Percentiles rank a stretch among this genome's conserved stretches.
Conservation (phyloP, 176 grass and related monocot genomes). For the Pharus latifolius region DNA sequence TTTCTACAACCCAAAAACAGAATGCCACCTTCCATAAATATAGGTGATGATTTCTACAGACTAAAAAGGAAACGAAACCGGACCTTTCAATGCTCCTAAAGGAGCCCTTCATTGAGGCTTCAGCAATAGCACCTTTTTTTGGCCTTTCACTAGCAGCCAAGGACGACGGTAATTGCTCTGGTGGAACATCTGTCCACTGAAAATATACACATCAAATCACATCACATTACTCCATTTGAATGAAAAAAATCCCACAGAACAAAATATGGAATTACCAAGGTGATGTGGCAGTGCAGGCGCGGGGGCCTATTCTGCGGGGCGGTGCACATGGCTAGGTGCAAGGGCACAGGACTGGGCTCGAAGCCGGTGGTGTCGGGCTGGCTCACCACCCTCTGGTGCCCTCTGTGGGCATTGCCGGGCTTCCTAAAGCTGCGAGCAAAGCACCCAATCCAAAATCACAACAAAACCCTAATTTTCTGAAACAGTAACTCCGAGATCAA, state of each 20-base stretch:
- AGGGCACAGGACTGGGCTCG: slow-evolving; percentile 4
- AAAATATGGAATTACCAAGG: neutral
- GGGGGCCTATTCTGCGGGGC: slow-evolving; percentile 29
- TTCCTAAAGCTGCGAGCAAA: slow-evolving; percentile 37
- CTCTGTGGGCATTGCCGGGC: slow-evolving; percentile 13
- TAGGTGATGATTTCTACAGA: too few species aligned
- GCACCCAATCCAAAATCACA: neutral
- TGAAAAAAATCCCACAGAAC: neutral
- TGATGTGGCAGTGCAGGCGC: slow-evolving; percentile 6
- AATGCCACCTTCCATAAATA: too few species aligned
- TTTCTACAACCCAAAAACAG: too few species aligned
- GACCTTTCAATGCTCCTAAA: slow-evolving; percentile 23
- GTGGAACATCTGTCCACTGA: neutral
- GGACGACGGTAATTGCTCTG: neutral
- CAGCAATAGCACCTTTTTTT: slow-evolving; percentile 8
- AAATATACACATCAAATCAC: neutral
- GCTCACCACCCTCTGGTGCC: slow-evolving; percentile 16
- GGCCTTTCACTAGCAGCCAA: neutral
- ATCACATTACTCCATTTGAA: neutral
- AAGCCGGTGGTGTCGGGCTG: neutral
- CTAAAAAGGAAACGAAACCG: neutral
- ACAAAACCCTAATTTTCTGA: neutral
- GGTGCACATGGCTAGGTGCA: slow-evolving; percentile 8
- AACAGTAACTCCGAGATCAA: neutral
- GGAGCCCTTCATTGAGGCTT: neutral